Evolutionary conservation across 2,329 filamentous ascomycete species (phyloP), one percentile per base, ranked within the genome.

Genomic region (Furcasterigmium furcatum): DNA sequence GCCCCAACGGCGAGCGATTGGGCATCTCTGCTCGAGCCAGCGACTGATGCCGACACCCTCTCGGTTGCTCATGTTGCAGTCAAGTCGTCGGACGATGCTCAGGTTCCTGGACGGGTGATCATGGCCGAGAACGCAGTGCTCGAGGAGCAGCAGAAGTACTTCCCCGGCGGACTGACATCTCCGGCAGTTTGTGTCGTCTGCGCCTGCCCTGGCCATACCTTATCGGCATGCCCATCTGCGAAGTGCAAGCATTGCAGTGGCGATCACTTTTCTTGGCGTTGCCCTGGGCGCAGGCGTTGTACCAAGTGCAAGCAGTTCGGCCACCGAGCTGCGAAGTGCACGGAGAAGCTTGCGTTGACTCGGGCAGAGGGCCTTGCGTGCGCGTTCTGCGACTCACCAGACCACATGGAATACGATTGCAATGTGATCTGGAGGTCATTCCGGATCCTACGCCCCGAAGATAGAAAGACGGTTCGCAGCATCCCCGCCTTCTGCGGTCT

Each of bases 271-370:
- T 64, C 68, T 5, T 71, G 71, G 51, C 65, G 62, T 44, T 85
- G 82, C 52, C 76, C 79, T 10, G 65, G 63, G 5, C 70, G 67
- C 27, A 60, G 62, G 27, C 71, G 78, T 49, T 85, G 81, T 58
- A 58, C 55, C 41, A 82, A 80, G 57, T 89, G 86, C 61, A 74
- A 71, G 40, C 78, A 84, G 60, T 67, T 77, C 36, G 85, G 85
- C 9, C 86, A 90, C 55, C 54, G 56, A 42, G 62, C 65, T 16
- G 54, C 61, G 1, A 53, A 64, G 8, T 89, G 85, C 57, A 55
- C 62, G 2, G 80, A 85, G 50, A 80, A 80, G 49, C 69, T 87
- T 35, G 60, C 63, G 3, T 52, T 75, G 42, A 66, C 73, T 14
- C 74, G 73, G 50, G 71, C 72, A 14, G 80, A 84, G 45, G 71